These are phyloP conservation scores for Amniculicola lignicola DNA, from an alignment of 495 filamentous ascomycete genomes.

Conservation along the genomic window DNA sequence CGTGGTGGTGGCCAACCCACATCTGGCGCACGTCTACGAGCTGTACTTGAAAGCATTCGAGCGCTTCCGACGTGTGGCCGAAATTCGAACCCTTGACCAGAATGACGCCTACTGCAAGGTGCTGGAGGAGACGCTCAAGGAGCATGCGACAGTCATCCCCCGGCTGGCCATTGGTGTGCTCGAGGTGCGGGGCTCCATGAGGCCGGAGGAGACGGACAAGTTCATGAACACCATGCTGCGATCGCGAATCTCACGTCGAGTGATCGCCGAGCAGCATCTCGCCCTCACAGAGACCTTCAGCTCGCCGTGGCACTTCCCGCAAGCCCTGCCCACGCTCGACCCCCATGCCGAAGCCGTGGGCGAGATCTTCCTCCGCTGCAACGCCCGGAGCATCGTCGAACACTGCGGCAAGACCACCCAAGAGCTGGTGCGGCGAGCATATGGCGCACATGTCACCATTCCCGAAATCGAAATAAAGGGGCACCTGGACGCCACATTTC, in stretches of 20 bases:
- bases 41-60: slow-evolving; percentile 96
- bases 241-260: slow-evolving; percentile 91
- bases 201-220: slow-evolving; percentile 72
- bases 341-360: slow-evolving; percentile 83
- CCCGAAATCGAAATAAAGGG: slow-evolving; percentile 84
- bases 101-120: slow-evolving; percentile 86
- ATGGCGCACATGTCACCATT: slow-evolving; percentile 63
- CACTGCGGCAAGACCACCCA: slow-evolving; percentile 71
- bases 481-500: slow-evolving; percentile 85
- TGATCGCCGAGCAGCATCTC: slow-evolving; percentile 96
- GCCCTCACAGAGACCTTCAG: slow-evolving; percentile 96
- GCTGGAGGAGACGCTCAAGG: slow-evolving; percentile 72
- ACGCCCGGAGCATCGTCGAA: slow-evolving; percentile 83
- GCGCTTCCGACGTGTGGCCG: slow-evolving; percentile 72
- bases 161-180: slow-evolving; percentile 90
- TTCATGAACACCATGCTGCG: slow-evolving; percentile 94
- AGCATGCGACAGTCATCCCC: slow-evolving; percentile 91
- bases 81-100: slow-evolving; percentile 81
- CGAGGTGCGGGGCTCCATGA: slow-evolving; percentile 77
- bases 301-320: slow-evolving; percentile 85
- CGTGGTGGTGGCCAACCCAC: slow-evolving; percentile 90
- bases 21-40: slow-evolving; percentile 92
- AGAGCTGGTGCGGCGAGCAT: slow-evolving; percentile 65
- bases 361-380: slow-evolving; percentile 92
- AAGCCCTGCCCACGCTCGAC: slow-evolving; percentile 62